Percentiles rank a stretch among this genome's conserved stretches.
Evolutionary conservation across 495 filamentous ascomycete species (phyloP).

Genomic region (Evansstolkia leycettana): DNA sequence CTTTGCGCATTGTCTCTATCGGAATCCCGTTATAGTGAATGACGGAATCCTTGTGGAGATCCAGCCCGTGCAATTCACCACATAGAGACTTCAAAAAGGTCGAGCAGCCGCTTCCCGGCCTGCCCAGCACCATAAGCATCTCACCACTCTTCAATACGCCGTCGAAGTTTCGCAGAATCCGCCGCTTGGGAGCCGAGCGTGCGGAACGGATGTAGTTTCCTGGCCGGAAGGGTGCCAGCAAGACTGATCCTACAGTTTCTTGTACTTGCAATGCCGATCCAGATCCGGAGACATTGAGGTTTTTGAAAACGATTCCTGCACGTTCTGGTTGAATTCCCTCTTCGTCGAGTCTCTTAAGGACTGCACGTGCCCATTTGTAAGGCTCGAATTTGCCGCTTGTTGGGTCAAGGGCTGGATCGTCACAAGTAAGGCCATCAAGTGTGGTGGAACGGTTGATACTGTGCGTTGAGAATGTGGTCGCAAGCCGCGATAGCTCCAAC

Average conservation of each 20-base stretch:
- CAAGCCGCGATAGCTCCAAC: slow-evolving; percentile 24
- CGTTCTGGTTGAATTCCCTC: slow-evolving; percentile 24
- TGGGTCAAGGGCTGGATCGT: slow-evolving; percentile 45
- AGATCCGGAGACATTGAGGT: slow-evolving; percentile 42
- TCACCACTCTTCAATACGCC: slow-evolving; percentile 28
- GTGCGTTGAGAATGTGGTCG: slow-evolving; percentile 24
- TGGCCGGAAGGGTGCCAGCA: slow-evolving; percentile 35
- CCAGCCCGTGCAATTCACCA: slow-evolving; percentile 25
- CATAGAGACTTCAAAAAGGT: slow-evolving; percentile 29
- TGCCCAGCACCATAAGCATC: slow-evolving; percentile 28
- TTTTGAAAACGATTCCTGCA: slow-evolving; percentile 34
- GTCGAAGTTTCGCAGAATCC: slow-evolving; percentile 29
- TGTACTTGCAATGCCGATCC: slow-evolving; percentile 44
- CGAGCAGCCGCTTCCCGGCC: slow-evolving; percentile 34
- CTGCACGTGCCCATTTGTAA: slow-evolving; percentile 44
- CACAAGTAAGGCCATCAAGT: slow-evolving; percentile 25
- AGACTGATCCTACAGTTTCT: slow-evolving; percentile 37
- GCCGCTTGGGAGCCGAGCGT: slow-evolving; percentile 18
- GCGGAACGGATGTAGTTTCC: slow-evolving; percentile 29
- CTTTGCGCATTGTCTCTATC: slow-evolving; percentile 39
- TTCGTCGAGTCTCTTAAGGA: slow-evolving; percentile 27
- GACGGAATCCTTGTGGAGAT: slow-evolving; percentile 26
- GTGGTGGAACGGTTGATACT: slow-evolving; percentile 31
- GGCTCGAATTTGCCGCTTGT: slow-evolving; percentile 43
- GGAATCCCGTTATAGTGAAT: slow-evolving; percentile 43